Evolutionary conservation across 371 early-diverging fungal genomes (phyloP), one percentile per base, ranked within the genome.

Genomic region (Circinella minor): DNA sequence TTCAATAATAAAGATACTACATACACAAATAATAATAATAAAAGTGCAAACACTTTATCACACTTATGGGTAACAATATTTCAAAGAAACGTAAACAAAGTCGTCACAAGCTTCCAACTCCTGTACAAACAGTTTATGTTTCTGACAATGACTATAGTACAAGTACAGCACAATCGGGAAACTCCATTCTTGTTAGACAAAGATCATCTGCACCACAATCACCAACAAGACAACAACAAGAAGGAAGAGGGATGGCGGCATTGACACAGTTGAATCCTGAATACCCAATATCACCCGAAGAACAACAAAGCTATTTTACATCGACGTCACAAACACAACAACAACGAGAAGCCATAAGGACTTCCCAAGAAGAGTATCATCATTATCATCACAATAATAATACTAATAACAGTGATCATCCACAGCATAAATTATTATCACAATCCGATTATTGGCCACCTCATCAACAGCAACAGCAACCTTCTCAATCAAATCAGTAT

Each of bases 381-480:
- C 43, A 43, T 43, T 43, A 43, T 43, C 51, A 51, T 14, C 51
- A 51, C 5, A 51, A 46, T n/a, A 63, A 43, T 18, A 37, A 43
- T 27, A 27, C 27, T 34, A 46, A 63, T 20, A 13, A 63, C 11
- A 10, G 18, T 14, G 63, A 80, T 15, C 81, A 74, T 36, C 81
- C 78, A 2, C 81, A 80, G 43, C 81, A 80, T 67, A 80, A 78
- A 59, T 59, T 76, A 17, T 61, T 80, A 10, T 73, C 78, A 3
- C 70, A 71, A 4, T 80, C 81, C 3, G 81, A 81, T 63, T 77
- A 75, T 43, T 78, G 81, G 81, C 81, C 81, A 27, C 74, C 81
- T 20, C 57, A n/a, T 20, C 55, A 55, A 55, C 47, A 47, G 47
- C 47, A 51, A n/a, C 51, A 51, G 51, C 51, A 57, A n/a, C 57